Conservation (phyloP, 352 stramenopile genomes). For the Aphanomyces cochlioides region DNA sequence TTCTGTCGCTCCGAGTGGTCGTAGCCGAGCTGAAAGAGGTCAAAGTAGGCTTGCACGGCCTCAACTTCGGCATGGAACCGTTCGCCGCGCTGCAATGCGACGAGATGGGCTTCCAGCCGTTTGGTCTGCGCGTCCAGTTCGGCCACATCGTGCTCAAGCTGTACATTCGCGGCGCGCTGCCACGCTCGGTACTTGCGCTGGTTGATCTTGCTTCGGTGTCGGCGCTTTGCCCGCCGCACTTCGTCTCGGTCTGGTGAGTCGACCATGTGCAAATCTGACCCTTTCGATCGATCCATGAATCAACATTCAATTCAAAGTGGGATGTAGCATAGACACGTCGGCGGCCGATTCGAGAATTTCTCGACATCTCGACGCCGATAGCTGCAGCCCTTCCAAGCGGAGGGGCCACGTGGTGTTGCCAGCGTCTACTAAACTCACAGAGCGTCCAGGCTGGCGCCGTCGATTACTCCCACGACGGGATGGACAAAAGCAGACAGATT, state of each 20-base stretch:
- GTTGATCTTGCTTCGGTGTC: conserved; percentile 15
- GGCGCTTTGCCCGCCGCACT: not conserved
- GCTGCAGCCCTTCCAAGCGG: too few species aligned
- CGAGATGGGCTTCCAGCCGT: not conserved
- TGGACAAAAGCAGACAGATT: too few species aligned
- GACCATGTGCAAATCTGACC: not conserved
- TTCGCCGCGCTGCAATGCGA: not conserved
- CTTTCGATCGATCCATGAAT: not conserved
- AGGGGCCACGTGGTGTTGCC: too few species aligned
- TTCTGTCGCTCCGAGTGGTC: not conserved
- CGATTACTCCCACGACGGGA: too few species aligned
- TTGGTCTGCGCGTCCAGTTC: not conserved
- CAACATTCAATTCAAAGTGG: too few species aligned
- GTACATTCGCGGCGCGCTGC: not conserved
- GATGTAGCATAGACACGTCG: too few species aligned
- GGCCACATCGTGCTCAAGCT: conserved; percentile 7
- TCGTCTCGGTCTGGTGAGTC: not conserved
- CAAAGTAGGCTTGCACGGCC: not conserved
- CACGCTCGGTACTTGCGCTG: conserved; percentile 12
- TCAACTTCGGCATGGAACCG: conserved; percentile 4
- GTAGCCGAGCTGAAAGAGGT: not conserved
- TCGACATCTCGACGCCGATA: too few species aligned
- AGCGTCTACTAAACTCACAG: too few species aligned
- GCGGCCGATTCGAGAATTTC: too few species aligned
- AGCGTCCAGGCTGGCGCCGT: too few species aligned